These are phyloP conservation scores for Solanum chacoense DNA, from an alignment of 305 asterid genomes.

Conservation along the genomic window DNA sequence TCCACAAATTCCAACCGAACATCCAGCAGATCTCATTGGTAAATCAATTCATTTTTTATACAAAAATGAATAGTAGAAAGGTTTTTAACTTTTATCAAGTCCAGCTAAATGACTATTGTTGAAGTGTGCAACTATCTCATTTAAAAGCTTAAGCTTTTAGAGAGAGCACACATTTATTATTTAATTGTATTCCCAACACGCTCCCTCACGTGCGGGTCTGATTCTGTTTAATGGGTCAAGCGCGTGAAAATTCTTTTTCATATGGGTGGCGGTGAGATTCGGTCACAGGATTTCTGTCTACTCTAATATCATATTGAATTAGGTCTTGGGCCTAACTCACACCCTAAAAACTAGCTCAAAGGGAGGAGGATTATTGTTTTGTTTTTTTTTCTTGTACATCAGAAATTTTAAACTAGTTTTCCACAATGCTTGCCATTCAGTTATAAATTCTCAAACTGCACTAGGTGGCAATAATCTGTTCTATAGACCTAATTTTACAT, in stretches of 20 bases:
- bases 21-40: constrained; percentile 22
- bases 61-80: not conserved
- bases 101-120: not conserved
- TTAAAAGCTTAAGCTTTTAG: not conserved
- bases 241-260: no score
- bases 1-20: constrained; percentile 14
- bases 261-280: not conserved
- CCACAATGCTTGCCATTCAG: not conserved
- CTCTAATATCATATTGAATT: no score
- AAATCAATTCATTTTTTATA: not conserved
- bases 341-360: not conserved
- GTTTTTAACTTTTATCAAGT: not conserved
- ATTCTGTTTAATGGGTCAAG: not conserved
- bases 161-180: not conserved
- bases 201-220: not conserved
- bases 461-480: not conserved
- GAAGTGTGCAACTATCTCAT: not conserved
- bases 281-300: not conserved
- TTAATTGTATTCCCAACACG: no score
- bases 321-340: not conserved
- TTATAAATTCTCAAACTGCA: not conserved
- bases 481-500: not conserved
- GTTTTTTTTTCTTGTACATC: not conserved
- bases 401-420: not conserved
- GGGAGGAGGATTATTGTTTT: not conserved